Evolutionary conservation across 257 asterid species (phyloP), one percentile per base, ranked within the genome.

Genomic region (Solanum pimpinellifolium): DNA sequence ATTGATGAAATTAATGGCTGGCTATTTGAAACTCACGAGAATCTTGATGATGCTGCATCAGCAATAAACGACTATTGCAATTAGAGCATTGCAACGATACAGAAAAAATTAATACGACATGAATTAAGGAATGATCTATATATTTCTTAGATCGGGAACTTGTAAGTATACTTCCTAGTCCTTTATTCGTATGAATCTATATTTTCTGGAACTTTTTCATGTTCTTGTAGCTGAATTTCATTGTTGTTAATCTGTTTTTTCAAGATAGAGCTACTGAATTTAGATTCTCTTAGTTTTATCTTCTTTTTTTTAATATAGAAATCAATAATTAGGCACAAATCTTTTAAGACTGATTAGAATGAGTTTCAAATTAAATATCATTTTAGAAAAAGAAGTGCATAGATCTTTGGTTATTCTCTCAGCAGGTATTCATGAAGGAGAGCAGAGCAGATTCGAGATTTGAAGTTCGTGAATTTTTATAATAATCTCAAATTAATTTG

Each of bases 11-110:
- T 18, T 29, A 62, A 47, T 80, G 27, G 1, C 59, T 49, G 6
- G 42, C 83, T 37, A 18, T 25, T 56, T 70, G 15, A 23, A 29
- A 18, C 29, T 21, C 29, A 33, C 84, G 87, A 84, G 89, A 88
- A 88, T 88, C 89, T 73, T 88, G 89, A 87, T 87, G 89, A 88
- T 88, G 89, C 89, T 88, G 89, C 89, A 84, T 88, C 89, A 74
- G 39, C 87, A 69, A 68, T 80, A 80, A 80, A 47, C 2, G 85
- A 10, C 68, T 41, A 75, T 41, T 69, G 12, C 33, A 49, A 49
- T 1, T 0, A 49, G 1, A 11, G n/a, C 0, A 14, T 70, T 6
- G 35, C 0, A 76, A 42, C n/a, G 39, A 76, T 42, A n/a, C 56
- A 23, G 2, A 9, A 20, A 35, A 73, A 3, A 75, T 39, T 37